Percentiles rank a stretch among this genome's conserved stretches.
phyloP scores from a whole-genome alignment of 768 basidiomycete species.

The Pleurotus sapidus region DNA sequence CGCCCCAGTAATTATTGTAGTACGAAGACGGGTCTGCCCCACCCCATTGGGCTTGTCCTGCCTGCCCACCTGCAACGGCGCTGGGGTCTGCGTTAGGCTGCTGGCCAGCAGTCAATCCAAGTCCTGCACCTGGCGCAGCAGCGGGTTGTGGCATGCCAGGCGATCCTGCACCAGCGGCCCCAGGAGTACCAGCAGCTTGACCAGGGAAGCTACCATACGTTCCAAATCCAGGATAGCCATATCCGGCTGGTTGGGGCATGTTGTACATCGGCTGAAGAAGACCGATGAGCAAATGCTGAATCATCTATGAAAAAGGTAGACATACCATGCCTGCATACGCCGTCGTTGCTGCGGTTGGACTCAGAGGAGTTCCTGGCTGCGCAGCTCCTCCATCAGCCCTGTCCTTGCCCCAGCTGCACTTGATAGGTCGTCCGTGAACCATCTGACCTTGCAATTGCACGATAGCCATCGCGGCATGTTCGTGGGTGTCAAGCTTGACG shows the following conservation, averaged over 20 bases:
- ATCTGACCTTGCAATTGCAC: slow-evolving; percentile 95
- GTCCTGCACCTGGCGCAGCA: slow-evolving; percentile 48
- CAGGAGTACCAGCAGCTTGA: slow-evolving; percentile 47
- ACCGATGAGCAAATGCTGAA: slow-evolving; percentile 1
- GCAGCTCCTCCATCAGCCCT: slow-evolving; percentile 69
- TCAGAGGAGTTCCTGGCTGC: slow-evolving; percentile 47
- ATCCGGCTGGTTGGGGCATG: slow-evolving; percentile 79
- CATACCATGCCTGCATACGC: slow-evolving; percentile 83
- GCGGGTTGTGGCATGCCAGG: slow-evolving; percentile 59
- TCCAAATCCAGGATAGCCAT: slow-evolving; percentile 78
- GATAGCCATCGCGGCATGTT: slow-evolving; percentile 98
- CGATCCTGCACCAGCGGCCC: slow-evolving; percentile 46
- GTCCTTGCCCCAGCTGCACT: slow-evolving; percentile 99
- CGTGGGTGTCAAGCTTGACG: slow-evolving; percentile 97
- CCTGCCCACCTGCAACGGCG: slow-evolving; percentile 51
- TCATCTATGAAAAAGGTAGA: slow-evolving; percentile 7
- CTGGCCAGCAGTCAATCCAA: slow-evolving; percentile 55
- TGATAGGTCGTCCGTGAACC: slow-evolving; percentile 96
- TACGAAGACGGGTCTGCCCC: slow-evolving; percentile 70
- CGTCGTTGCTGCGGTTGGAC: slow-evolving; percentile 57
- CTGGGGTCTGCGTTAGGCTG: slow-evolving; percentile 55
- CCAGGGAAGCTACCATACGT: slow-evolving; percentile 71
- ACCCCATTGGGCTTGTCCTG: slow-evolving; percentile 76
- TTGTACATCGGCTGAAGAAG: slow-evolving; percentile 77
- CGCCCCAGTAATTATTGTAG: slow-evolving; percentile 84